A percentile compares a stretch with the other conserved stretches of the same genome.
phyloP scores from a whole-genome alignment of 768 basidiomycete species.

The Lactifluus piperatus region DNA sequence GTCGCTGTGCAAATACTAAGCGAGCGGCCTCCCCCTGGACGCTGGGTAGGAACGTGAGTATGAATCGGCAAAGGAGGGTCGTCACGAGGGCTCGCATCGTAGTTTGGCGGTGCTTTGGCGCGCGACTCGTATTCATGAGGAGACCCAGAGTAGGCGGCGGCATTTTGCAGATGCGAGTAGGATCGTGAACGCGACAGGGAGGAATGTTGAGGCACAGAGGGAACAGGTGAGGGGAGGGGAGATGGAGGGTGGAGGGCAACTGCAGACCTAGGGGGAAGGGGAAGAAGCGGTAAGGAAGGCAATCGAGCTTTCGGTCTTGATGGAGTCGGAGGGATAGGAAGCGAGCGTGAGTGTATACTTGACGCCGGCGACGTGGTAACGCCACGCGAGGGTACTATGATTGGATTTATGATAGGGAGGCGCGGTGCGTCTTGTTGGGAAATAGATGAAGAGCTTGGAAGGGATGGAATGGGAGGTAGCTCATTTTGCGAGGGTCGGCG shows the following conservation, averaged over 20 bases:
- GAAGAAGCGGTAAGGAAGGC: not conserved
- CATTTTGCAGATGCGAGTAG: not conserved
- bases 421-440: not conserved
- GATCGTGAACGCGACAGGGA: not conserved
- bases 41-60: not conserved
- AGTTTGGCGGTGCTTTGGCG: constrained; percentile 9
- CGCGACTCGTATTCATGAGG: not conserved
- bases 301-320: constrained; percentile 1
- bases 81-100: not conserved
- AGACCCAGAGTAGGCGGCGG: not conserved
- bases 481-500: not conserved
- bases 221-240: not conserved
- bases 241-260: not conserved
- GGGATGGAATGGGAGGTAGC: not conserved
- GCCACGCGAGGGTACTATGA: not conserved
- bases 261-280: not conserved
- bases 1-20: constrained; percentile 3
- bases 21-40: not conserved
- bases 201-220: not conserved
- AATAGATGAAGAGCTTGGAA: not conserved
- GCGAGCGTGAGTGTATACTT: constrained; percentile 7
- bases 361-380: not conserved
- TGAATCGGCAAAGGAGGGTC: not conserved
- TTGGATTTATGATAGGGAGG: not conserved
- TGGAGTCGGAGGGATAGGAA: constrained; percentile 1